These are phyloP conservation scores for Colletotrichum eremochloae DNA, from an alignment of 2,329 filamentous ascomycete species.

Conservation along the genomic window DNA sequence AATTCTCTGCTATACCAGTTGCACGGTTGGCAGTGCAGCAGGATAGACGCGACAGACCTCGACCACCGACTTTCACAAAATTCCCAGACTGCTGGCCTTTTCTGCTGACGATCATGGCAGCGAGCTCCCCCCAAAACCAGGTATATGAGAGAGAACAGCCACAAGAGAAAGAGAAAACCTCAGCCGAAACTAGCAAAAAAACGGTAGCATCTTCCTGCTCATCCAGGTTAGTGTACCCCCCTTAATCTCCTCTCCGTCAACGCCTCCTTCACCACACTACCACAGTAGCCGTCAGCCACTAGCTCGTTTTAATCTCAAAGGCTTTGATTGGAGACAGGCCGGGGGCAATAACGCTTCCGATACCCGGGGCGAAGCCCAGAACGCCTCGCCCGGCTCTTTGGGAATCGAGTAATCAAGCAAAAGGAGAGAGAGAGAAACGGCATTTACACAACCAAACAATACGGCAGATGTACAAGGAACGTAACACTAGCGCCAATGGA, in stretches of 20 bases:
- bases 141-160: background rate
- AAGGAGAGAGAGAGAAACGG: background rate
- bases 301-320: background rate
- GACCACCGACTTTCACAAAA: background rate
- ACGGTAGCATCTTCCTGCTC: background rate
- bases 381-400: background rate
- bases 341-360: background rate
- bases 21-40: background rate
- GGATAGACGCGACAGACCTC: background rate
- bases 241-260: constrained; percentile 20
- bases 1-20: background rate
- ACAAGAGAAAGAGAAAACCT: background rate
- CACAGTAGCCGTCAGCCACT: constrained; percentile 18
- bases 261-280: constrained; percentile 15
- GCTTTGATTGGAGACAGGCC: constrained; percentile 7
- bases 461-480: constrained; percentile 1
- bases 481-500: background rate
- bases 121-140: background rate
- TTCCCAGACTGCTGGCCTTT: background rate
- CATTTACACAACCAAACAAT: background rate
- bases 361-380: constrained; percentile 10
- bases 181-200: too few relatives aligned
- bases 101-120: background rate
- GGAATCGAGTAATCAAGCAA: background rate
- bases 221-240: background rate